These are phyloP conservation scores for Trichoderma gracile DNA, from an alignment of 2,329 filamentous ascomycete species.

Conservation along the genomic window DNA sequence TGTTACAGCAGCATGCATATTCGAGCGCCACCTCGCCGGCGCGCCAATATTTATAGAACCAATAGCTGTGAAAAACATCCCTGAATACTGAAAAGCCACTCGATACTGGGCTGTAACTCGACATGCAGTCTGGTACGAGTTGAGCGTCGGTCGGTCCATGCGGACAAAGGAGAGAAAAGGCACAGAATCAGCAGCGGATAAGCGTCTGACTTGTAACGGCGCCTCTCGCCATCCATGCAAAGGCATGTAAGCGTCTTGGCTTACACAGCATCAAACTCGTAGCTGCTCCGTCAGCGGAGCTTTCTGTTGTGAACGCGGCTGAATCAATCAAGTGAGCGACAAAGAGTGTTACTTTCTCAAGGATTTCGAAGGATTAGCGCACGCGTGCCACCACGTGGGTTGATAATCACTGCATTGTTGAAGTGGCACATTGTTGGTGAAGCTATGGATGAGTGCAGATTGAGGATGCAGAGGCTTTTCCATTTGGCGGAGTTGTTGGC, in stretches of 20 bases:
- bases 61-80: not conserved
- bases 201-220: not conserved
- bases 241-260: not conserved
- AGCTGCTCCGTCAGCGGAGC: not conserved
- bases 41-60: not conserved
- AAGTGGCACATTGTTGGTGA: not conserved
- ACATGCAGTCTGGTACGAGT: not conserved
- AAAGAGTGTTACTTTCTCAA: not conserved
- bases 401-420: not conserved
- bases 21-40: not conserved
- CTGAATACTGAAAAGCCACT: not conserved
- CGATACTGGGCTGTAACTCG: not conserved
- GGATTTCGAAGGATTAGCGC: not conserved
- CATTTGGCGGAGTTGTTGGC: no score
- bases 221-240: not conserved
- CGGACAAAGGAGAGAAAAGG: not conserved
- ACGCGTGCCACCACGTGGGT: not conserved
- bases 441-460: not conserved
- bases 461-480: no score
- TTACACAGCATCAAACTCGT: slow-evolving; percentile 7
- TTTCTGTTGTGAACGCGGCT: not conserved
- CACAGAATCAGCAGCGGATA: not conserved
- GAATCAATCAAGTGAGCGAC: not conserved
- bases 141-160: not conserved
- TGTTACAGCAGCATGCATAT: not conserved